A percentile compares a stretch with the other conserved stretches of the same genome.
phyloP scores from a whole-genome alignment of 2,329 filamentous ascomycete genomes.

The Aspergillus felis region DNA sequence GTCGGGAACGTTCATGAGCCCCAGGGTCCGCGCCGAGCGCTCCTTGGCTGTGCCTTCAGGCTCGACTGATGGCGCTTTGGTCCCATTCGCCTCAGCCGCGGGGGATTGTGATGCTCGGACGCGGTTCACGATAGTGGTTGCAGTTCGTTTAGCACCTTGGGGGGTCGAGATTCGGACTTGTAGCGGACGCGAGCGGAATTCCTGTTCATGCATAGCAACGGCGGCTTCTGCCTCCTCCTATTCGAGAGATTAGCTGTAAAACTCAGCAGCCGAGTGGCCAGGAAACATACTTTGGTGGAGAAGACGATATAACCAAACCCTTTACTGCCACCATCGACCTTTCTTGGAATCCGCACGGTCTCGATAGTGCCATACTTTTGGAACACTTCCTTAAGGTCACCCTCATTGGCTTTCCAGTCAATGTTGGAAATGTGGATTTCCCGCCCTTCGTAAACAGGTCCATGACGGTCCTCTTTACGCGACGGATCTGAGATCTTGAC shows the following conservation, averaged over 20 bases:
- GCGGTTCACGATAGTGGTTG: conserved; percentile 44
- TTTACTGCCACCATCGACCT: conserved; percentile 63
- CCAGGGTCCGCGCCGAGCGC: conserved; percentile 65
- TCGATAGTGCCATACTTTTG: conserved; percentile 71
- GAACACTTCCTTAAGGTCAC: conserved; percentile 68
- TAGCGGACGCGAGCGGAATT: conserved; percentile 64
- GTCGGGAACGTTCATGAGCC: conserved; percentile 81
- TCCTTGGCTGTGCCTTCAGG: conserved; percentile 41
- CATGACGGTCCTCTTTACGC: conserved; percentile 72
- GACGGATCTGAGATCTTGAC: conserved; percentile 82
- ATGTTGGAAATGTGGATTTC: conserved; percentile 77
- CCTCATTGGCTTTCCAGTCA: conserved; percentile 58
- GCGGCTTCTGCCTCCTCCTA: conserved; percentile 63
- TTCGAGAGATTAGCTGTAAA: conserved; percentile 9
- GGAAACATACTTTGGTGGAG: conserved; percentile 52
- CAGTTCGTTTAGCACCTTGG: conserved; percentile 40
- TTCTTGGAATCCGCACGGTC: conserved; percentile 66
- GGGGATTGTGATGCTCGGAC: conserved; percentile 34
- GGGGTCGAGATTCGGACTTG: conserved; percentile 56
- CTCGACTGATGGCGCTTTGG: conserved; percentile 28
- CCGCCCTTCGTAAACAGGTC: conserved; percentile 78
- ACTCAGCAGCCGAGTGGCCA: background rate
- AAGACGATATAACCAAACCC: conserved; percentile 82
- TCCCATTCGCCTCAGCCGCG: conserved; percentile 33
- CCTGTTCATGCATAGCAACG: conserved; percentile 65